Base-by-base conservation (phyloP, 164 flowering plant species). In the Litsea cubeba region DNA sequence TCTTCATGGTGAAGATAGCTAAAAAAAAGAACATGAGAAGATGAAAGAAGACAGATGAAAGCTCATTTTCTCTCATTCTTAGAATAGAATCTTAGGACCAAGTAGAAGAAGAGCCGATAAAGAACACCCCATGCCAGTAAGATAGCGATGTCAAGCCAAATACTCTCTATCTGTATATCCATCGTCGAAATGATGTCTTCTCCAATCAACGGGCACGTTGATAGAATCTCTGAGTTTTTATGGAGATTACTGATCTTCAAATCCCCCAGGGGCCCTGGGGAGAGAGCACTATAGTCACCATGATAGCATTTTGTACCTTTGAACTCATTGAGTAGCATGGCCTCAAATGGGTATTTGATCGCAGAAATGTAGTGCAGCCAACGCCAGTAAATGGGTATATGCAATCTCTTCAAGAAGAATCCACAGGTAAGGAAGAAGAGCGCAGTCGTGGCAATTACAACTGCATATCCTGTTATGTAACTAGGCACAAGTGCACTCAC, bases 331-430 rank as follows among this genome's bases (percentile, higher is more conserved):
- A 72, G 71, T 28, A 91, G 81, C 83, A 91, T 22, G 1, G 87
- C 92, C 79, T 91, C 97, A 40, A 88, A 90, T 0, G 97, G 94
- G 81, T 91, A 91, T 40, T 88, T 91, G 77, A 91, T 88, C 20
- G 92, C 92, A 32, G 97, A 91, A 1, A 90, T 83, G 74, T 86
- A 89, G 72, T 91, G 97, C 5, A 91, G 88, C 97, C 94, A 91
- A 12, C 80, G 82, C 97, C 97, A 91, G 76, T 75, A 81, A 0
- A 11, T 0, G 1, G 94, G 94, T 40, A 91, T 91, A 50, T 81
- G 82, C 1, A 75, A 50, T 26, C 84, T 57, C 79, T 90, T 90
- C 73, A 90, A 70, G 86, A 91, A 91, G 86, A 91, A 91, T 1
- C 97, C 97, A 58, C 97, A 88, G 12, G 87, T 87, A 17, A 91